Evolutionary conservation across 164 flowering plant species (phyloP), one percentile per base, ranked within the genome.

Genomic region (Taxillus chinensis): DNA sequence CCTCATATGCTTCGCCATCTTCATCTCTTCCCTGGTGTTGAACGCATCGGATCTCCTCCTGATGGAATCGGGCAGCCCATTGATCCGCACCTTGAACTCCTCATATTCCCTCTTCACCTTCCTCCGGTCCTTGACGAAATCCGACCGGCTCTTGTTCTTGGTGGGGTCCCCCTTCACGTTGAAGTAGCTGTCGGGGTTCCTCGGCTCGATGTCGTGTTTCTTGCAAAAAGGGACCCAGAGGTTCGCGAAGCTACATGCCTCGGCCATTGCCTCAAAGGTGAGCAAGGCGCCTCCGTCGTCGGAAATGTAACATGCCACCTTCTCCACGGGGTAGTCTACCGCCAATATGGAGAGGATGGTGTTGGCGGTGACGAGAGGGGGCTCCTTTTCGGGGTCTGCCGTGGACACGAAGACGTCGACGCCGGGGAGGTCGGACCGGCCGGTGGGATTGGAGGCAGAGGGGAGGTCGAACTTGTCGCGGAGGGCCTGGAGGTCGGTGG

Each of bases 211-310:
- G 58, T 55, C 37, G 58, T 55, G 58, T 13, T 55, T 55, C 5
- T 38, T 8, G 58, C 58, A 55, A 38, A 55, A 55, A 8, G 58
- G 58, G 37, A 55, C 58, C 58, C 58, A 55, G 12, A 55, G 5
- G 58, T 55, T 55, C 40, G 58, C 38, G 58, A 55, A 55, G 58
- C 58, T 55, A 38, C 10, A 6, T 6, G 58, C 58, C 38, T 55
- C 58, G 5, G 58, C 58, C 58, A 55, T 55, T 27, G 58, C 58
- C 58, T 55, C 58, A 38, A 55, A 55, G 58, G 58, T 55, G 37
- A 55, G 58, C 39, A 55, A 38, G 37, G 58, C 58, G 5, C 58
- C 58, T 27, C 58, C 58, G 58, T 55, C 58, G 58, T 55, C 58
- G 9, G 58, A 55, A 13, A 55, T 38, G 40, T 55, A 55, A 38